Percentiles rank a stretch among this genome's conserved stretches.
Conservation (phyloP, 73 alveolate genomes). For the Tetrahymena malaccensis region DNA sequence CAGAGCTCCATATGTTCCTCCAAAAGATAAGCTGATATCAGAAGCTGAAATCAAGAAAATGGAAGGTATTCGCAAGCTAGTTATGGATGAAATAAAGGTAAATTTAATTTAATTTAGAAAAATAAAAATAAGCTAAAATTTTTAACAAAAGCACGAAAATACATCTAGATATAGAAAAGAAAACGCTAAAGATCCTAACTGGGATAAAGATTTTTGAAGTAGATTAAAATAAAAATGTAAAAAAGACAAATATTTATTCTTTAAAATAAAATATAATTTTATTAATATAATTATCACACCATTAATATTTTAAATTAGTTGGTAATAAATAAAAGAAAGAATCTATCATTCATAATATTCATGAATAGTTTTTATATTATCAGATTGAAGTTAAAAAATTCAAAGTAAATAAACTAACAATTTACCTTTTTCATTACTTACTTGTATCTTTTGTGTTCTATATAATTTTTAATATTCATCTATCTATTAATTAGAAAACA, state of each 20-base stretch:
- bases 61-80: not conserved
- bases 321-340: too few relatives aligned
- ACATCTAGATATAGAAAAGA: constrained; percentile 20
- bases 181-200: constrained; percentile 22
- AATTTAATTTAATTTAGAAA: not conserved
- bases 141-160: not conserved
- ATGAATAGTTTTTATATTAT: not conserved
- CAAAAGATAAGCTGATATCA: constrained; percentile 27
- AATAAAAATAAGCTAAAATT: not conserved
- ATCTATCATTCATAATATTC: too few relatives aligned
- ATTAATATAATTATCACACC: not conserved
- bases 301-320: too few relatives aligned
- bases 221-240: not conserved
- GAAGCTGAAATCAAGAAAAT: constrained; percentile 13
- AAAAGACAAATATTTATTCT: not conserved
- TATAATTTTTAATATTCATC: too few relatives aligned
- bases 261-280: not conserved
- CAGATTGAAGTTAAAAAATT: not conserved
- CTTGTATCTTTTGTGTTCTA: not conserved
- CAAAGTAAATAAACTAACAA: not conserved
- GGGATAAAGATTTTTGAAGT: constrained; percentile 32
- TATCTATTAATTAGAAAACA: too few relatives aligned
- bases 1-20: constrained; percentile 37
- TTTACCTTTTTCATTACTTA: too few relatives aligned
- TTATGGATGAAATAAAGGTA: not conserved